Evolutionary conservation across 2,329 filamentous ascomycete species (phyloP).

Genomic region (Pseudopyricularia cyperi): DNA sequence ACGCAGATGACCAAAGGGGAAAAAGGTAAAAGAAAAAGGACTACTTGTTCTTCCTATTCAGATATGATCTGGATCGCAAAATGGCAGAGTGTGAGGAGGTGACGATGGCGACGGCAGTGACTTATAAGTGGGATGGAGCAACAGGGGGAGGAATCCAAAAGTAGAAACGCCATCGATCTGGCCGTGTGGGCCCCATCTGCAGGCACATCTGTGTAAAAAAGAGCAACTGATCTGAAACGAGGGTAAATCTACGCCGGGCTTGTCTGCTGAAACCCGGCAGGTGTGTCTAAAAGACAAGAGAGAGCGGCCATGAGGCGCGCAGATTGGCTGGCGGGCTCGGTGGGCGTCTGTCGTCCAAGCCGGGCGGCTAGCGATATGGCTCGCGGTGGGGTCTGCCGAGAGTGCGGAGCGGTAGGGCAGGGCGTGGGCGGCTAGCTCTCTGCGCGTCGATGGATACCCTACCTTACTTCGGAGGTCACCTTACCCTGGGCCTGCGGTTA

Average conservation of each 20-base stretch:
- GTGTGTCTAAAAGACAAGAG: constrained; percentile 35
- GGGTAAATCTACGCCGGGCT: constrained; percentile 17
- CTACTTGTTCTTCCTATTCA: background rate
- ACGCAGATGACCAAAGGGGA: constrained; percentile 14
- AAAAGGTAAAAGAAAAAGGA: constrained; percentile 10
- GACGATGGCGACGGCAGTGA: constrained; percentile 26
- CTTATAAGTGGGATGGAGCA: constrained; percentile 22
- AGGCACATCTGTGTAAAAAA: constrained; percentile 2
- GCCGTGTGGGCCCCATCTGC: background rate
- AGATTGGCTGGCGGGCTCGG: constrained; percentile 35
- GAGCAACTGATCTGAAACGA: constrained; percentile 19
- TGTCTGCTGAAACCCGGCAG: constrained; percentile 35
- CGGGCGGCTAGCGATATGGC: constrained; percentile 28
- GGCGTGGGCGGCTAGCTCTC: constrained; percentile 1
- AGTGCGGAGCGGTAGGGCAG: constrained; percentile 1
- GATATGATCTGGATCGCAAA: background rate
- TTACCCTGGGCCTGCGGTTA: background rate
- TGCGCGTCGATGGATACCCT: background rate
- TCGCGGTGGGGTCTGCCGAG: constrained; percentile 7
- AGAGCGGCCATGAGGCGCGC: constrained; percentile 24
- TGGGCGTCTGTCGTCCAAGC: constrained; percentile 32
- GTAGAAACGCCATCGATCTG: constrained; percentile 5
- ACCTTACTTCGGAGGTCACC: background rate
- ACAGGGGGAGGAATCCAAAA: constrained; percentile 13
- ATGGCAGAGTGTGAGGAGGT: constrained; percentile 11